Evolutionary conservation across 73 alveolate species (phyloP), one percentile per base, ranked within the genome.

Genomic region (Tetrahymena borealis): DNA sequence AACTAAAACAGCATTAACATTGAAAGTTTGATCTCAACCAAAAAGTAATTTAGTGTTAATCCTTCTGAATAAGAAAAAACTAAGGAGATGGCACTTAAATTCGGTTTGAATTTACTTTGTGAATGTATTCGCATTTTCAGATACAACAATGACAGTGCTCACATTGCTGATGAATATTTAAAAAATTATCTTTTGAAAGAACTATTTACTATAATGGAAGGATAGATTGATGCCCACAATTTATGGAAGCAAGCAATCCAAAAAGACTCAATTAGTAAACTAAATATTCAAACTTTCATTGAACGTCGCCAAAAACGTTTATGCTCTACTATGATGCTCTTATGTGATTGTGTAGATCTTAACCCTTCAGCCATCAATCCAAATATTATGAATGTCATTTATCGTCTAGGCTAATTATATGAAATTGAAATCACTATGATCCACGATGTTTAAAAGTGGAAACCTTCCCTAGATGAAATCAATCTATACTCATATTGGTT

Each of bases 391-490:
- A 60, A 94, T 18, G 77, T 79, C 42, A 39, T 94, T 10, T 39
- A 18, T 31, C 37, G 78, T 24, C 39, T 94, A 18, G 97, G 97
- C 9, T 93, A 94, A 12, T 35, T 95, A 10, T 39, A 90, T 90
- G 97, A 95, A 18, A 60, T 37, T 8, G 77, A 91, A 41, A 91
- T 92, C 78, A 92, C 97, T 13, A 39, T 93, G 40, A 35, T 78
- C 32, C 94, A 96, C 37, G 97, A 95, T 40, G 78, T 90, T 2
- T 93, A 38, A 85, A 93, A 79, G 16, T 93, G 95, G 95, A 93
- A 93, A 11, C 78, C 93, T 32, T 32, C 91, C 5, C 11, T 93
- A 1, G 41, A 85, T 24, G 95, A 93, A 85, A 91, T 92, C 7
- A 93, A 93, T 39, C 40, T 38, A 20, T 93, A 79, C 38, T 41